These are phyloP conservation scores for Lophiotrema nucula DNA, from an alignment of 495 filamentous ascomycete genomes.

Conservation along the genomic window DNA sequence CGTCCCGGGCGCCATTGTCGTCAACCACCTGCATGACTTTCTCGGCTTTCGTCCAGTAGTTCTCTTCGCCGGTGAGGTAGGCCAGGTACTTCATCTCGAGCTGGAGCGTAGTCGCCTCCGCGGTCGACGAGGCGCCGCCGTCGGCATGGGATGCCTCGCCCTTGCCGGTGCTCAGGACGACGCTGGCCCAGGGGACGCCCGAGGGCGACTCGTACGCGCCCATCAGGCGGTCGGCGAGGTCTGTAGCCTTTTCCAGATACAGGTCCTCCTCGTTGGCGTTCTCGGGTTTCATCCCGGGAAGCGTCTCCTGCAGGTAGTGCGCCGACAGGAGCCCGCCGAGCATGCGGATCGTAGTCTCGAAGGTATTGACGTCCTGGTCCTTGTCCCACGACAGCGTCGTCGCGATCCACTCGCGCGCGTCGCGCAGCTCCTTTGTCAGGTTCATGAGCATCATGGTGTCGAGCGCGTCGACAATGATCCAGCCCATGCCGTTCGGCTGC, in stretches of 20 bases:
- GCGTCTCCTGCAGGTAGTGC: slow-evolving; percentile 76
- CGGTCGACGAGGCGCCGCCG: slow-evolving; percentile 87
- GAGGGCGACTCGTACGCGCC: slow-evolving; percentile 83
- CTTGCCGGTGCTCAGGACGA: slow-evolving; percentile 74
- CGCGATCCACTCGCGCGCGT: slow-evolving; percentile 90
- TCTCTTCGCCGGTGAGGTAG: slow-evolving; percentile 86
- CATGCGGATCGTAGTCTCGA: slow-evolving; percentile 98
- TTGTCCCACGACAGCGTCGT: slow-evolving; percentile 79
- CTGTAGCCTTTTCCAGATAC: slow-evolving; percentile 92
- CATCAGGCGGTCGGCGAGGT: slow-evolving; percentile 82
- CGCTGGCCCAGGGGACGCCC: slow-evolving; percentile 85
- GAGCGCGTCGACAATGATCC: slow-evolving; percentile 96
- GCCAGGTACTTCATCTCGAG: slow-evolving; percentile 97
- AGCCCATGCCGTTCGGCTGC: slow-evolving; percentile 72
- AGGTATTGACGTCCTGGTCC: slow-evolving; percentile 93
- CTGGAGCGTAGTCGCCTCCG: slow-evolving; percentile 88
- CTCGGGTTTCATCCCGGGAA: slow-evolving; percentile 39
- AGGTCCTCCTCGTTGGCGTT: slow-evolving; percentile 75
- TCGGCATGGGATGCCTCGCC: slow-evolving; percentile 79
- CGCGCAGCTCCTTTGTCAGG: slow-evolving; percentile 76
- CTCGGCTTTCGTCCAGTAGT: slow-evolving; percentile 88
- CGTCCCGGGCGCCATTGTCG: slow-evolving; percentile 70
- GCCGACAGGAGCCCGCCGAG: slow-evolving; percentile 90
- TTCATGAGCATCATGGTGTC: slow-evolving; percentile 99
- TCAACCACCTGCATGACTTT: slow-evolving; percentile 89